phyloP scores from a whole-genome alignment of 768 basidiomycete genomes.

The Coprinopsis strossmayeri region DNA sequence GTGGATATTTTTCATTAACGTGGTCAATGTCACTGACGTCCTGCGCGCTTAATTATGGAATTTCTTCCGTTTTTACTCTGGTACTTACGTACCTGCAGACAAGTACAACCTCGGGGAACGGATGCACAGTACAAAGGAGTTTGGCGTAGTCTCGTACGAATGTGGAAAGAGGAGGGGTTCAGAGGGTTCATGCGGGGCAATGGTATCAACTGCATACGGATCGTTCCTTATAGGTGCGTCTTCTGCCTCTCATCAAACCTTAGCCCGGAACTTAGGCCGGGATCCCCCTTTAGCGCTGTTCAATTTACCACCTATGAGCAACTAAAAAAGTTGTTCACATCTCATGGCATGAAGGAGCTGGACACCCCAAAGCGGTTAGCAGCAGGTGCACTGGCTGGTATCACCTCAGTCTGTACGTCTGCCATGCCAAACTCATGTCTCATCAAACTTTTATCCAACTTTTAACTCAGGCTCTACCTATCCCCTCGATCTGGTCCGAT shows the following conservation, averaged over 20 bases:
- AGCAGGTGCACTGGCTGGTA: slow-evolving; percentile 88
- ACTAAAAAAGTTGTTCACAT: slow-evolving; percentile 79
- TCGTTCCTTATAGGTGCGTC: slow-evolving; percentile 76
- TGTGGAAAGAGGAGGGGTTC: slow-evolving; percentile 94
- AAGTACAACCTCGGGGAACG: slow-evolving; percentile 74
- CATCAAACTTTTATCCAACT: neutral
- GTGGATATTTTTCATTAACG: no score
- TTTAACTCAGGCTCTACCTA: slow-evolving; percentile 67
- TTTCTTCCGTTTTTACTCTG: no score
- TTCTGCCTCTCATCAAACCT: neutral
- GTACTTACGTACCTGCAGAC: slow-evolving; percentile 38
- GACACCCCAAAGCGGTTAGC: slow-evolving; percentile 85
- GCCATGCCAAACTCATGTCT: neutral
- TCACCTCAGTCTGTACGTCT: slow-evolving; percentile 85
- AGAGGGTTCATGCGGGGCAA: slow-evolving; percentile 93
- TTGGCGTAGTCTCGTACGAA: slow-evolving; percentile 74
- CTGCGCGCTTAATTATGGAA: no score
- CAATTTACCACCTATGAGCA: slow-evolving; percentile 89
- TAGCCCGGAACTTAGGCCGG: slow-evolving; percentile 4
- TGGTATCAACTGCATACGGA: slow-evolving; percentile 82
- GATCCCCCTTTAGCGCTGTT: slow-evolving; percentile 50
- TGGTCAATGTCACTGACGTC: no score
- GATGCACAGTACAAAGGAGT: slow-evolving; percentile 76
- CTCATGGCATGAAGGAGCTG: slow-evolving; percentile 61
- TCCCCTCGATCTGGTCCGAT: slow-evolving; percentile 90